phyloP scores from a whole-genome alignment of 2,329 filamentous ascomycete genomes.

The Aspergillus sp. region DNA sequence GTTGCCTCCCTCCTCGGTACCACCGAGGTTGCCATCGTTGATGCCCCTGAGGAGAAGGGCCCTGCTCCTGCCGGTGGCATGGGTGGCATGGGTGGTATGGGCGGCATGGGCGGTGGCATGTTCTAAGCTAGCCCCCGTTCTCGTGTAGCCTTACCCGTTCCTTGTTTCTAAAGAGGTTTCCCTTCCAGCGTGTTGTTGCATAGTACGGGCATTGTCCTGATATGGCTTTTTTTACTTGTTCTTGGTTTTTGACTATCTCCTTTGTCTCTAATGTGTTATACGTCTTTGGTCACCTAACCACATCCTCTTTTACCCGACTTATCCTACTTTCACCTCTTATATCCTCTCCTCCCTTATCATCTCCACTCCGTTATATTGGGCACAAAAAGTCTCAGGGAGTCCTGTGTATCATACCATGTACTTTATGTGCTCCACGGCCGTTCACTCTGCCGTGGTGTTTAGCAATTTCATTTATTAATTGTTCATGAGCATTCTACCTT shows the following conservation, averaged over 20 bases:
- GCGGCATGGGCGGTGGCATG: constrained; percentile 67
- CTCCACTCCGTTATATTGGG: constrained; percentile 30
- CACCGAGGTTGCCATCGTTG: constrained; percentile 96
- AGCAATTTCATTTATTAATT: constrained; percentile 17
- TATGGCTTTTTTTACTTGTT: constrained; percentile 29
- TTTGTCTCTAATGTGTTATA: constrained; percentile 30
- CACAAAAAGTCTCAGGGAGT: constrained; percentile 28
- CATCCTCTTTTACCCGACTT: constrained; percentile 10
- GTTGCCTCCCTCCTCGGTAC: constrained; percentile 96
- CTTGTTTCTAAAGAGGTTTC: constrained; percentile 27
- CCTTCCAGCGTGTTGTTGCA: constrained; percentile 39
- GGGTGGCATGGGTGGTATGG: constrained; percentile 63
- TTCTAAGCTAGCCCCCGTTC: constrained; percentile 49
- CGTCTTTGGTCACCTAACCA: constrained; percentile 18
- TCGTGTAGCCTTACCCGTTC: constrained; percentile 14
- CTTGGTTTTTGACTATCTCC: constrained; percentile 24
- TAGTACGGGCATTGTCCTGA: constrained; percentile 32
- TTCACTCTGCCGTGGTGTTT: constrained; percentile 9
- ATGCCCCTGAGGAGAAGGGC: constrained; percentile 90
- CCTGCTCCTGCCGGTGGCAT: constrained; percentile 54
- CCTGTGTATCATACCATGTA: constrained; percentile 32
- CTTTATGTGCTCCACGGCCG: constrained; percentile 15
- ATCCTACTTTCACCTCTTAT: background rate
- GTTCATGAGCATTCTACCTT: constrained; percentile 6
- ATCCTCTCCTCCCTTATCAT: constrained; percentile 20